A percentile compares a stretch with the other conserved stretches of the same genome.
phyloP scores from a whole-genome alignment of 192 early-diverging fungal species.

The Linnemannia elongata region DNA sequence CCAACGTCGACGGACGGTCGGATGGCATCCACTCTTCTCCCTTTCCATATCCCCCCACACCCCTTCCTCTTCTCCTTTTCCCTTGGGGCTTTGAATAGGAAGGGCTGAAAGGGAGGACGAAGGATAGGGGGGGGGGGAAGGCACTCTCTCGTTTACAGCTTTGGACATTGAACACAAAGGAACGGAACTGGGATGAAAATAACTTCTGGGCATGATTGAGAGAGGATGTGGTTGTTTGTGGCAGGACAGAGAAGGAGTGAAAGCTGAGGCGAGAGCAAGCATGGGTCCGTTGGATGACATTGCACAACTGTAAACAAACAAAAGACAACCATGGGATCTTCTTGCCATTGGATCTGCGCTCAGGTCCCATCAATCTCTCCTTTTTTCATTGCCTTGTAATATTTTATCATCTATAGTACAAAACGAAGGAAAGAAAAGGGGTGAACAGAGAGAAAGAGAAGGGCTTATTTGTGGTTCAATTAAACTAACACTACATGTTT shows the following conservation, averaged over 20 bases:
- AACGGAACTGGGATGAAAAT: neutral
- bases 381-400: neutral
- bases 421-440: neutral
- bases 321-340: neutral
- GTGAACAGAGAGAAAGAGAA: neutral
- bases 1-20: neutral
- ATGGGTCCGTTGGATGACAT: neutral
- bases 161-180: neutral
- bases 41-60: neutral
- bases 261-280: neutral
- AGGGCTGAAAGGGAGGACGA: neutral
- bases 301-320: neutral
- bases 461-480: neutral
- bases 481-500: neutral
- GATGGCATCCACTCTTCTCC: neutral
- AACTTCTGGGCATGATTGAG: neutral
- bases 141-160: neutral
- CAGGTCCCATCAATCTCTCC: neutral
- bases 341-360: neutral
- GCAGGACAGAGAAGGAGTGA: neutral
- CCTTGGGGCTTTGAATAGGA: neutral
- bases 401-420: neutral
- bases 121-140: no score
- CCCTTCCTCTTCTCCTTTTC: no score
- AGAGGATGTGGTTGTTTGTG: neutral